Evolutionary conservation across 371 early-diverging fungal species (phyloP).

Genomic region (Mucor circinelloides): DNA sequence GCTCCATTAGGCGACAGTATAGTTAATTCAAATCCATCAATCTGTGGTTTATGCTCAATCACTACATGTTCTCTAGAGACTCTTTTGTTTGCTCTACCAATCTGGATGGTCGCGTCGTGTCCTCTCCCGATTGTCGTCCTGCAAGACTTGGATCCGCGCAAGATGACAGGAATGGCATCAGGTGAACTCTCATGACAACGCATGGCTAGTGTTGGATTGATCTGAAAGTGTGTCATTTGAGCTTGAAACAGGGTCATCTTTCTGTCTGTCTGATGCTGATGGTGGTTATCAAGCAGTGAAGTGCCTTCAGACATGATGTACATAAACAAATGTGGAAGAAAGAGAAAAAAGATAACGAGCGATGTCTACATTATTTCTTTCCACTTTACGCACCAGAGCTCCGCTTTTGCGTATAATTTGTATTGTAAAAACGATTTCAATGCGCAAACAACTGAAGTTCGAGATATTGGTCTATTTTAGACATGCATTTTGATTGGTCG

Average conservation of each 20-base stretch:
- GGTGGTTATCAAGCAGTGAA: not conserved
- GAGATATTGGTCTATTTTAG: no score
- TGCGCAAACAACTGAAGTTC: no score
- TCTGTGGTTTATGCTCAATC: slow-evolving; percentile 38
- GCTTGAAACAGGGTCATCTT: slow-evolving; percentile 17
- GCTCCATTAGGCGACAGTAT: slow-evolving; percentile 54
- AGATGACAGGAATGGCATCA: slow-evolving; percentile 16
- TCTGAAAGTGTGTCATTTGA: slow-evolving; percentile 23
- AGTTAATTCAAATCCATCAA: slow-evolving; percentile 41
- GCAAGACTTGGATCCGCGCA: slow-evolving; percentile 25
- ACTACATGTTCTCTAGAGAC: slow-evolving; percentile 53
- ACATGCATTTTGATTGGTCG: slow-evolving; percentile 3
- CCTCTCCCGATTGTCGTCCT: slow-evolving; percentile 51
- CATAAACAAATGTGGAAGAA: not conserved
- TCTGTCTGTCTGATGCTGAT: not conserved
- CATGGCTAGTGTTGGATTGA: slow-evolving; percentile 17
- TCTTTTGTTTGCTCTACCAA: slow-evolving; percentile 50
- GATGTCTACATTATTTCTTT: not conserved
- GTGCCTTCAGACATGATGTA: not conserved
- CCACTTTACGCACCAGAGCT: not conserved
- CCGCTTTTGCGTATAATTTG: not conserved
- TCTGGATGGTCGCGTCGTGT: slow-evolving; percentile 47
- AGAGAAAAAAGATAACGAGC: not conserved
- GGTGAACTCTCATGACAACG: slow-evolving; percentile 23
- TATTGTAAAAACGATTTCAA: no score